Base-by-base conservation (phyloP, 306 rosid species). In the Castanospermum australe region DNA sequence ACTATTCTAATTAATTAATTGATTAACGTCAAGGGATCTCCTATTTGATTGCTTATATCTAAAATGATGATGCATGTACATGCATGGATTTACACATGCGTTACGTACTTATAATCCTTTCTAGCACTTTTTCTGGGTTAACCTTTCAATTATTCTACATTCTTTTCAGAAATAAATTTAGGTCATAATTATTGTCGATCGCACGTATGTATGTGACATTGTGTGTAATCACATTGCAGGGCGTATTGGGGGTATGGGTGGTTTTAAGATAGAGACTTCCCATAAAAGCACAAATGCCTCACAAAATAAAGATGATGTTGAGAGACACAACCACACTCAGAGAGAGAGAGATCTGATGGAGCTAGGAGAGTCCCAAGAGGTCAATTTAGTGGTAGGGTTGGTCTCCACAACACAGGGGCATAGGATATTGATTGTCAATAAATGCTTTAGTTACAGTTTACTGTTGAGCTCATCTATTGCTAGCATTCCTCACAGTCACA, bases 361-460 rank as follows among this genome's bases (percentile, higher is more conserved):
- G 21, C 24, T 79, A 62, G 60, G 79, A 81, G 78, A 87, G 87
- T 87, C 71, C 83, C 86, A 71, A 83, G 77, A 68, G 81, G 78
- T 79, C 71, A 75, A 71, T 82, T 64, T 56, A 74, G 81, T 81
- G 87, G 97, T 86, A 83, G 97, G 92, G 92, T 81, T 79, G 85
- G 85, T 81, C 82, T 86, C 78, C 82, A 76, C 83, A 82, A 80
- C 86, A 88, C 81, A 88, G 85, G 82, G 88, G 86, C n/a, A n/a
- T 81, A 72, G 86, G 86, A 86, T 79, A 88, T 88, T 88, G 94
- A 86, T 86, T 86, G 86, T 86, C 83, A 84, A 84, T 92, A 82
- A 89, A 85, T 88, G 89, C 88, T 84, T 79, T 81, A 69, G 75
- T 81, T 81, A 75, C 82, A 28, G 71, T 82, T 89, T 80, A 47